Evolutionary conservation across 2,329 filamentous ascomycete genomes (phyloP).

Genomic region (Sporothrix phasma): DNA sequence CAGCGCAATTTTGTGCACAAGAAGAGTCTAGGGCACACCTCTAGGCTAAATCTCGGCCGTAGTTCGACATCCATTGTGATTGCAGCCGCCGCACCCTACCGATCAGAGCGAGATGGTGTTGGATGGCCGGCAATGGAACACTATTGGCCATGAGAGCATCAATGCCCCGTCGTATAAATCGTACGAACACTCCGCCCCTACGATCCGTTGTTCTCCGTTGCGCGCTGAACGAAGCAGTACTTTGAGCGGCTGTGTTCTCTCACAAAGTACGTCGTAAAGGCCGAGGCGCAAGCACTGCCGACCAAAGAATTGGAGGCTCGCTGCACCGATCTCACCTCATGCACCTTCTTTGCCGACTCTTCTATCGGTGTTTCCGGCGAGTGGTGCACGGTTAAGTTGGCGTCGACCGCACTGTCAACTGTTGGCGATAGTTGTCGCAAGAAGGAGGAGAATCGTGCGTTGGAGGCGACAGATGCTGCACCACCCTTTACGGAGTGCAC

Average conservation of each 20-base stretch:
- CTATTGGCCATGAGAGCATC: not conserved
- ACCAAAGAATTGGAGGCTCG: not conserved
- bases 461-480: not conserved
- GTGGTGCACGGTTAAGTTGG: not conserved
- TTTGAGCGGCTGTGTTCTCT: not conserved
- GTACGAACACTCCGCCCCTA: not conserved
- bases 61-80: not conserved
- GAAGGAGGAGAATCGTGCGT: not conserved
- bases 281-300: not conserved
- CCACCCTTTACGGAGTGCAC: not conserved
- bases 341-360: not conserved
- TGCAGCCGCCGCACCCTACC: not conserved
- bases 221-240: too few species aligned
- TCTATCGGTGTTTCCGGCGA: not conserved
- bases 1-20: not conserved
- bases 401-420: not conserved
- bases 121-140: not conserved
- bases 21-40: conserved; percentile 1
- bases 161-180: not conserved
- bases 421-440: not conserved
- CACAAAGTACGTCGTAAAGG: not conserved
- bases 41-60: not conserved
- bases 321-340: not conserved
- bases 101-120: not conserved
- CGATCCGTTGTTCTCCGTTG: not conserved